Percentiles rank a stretch among this genome's conserved stretches.
phyloP scores from a whole-genome alignment of 768 basidiomycete genomes.

The Hypholoma sublateritium region DNA sequence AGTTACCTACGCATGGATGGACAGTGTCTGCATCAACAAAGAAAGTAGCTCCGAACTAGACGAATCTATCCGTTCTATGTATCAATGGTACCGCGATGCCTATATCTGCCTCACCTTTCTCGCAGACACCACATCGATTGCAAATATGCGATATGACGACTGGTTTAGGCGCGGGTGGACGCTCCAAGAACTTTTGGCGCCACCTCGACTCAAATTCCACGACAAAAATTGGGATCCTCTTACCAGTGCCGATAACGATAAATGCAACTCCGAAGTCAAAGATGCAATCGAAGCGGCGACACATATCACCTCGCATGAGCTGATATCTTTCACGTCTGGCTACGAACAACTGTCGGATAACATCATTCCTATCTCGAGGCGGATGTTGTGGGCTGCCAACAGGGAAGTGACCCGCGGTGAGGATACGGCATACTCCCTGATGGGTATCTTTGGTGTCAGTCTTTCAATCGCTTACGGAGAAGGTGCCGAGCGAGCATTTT shows the following conservation, averaged over 20 bases:
- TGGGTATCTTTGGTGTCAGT: conserved; percentile 6
- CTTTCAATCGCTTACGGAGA: conserved; percentile 9
- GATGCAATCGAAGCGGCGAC: neutral
- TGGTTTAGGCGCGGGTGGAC: conserved; percentile 12
- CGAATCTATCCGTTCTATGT: conserved; percentile 11
- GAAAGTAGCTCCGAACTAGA: conserved; percentile 9
- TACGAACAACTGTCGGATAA: conserved; percentile 1
- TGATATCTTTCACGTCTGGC: conserved; percentile 1
- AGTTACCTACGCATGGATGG: conserved; percentile 6
- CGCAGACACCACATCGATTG: neutral
- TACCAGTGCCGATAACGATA: neutral
- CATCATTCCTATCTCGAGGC: neutral
- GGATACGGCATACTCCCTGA: conserved; percentile 8
- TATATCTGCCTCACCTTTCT: conserved; percentile 4
- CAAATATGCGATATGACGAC: neutral
- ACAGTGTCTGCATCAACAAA: conserved; percentile 10
- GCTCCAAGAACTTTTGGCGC: conserved; percentile 8
- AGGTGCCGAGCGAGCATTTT: conserved; percentile 4
- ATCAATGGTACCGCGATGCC: conserved; percentile 8
- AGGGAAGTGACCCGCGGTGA: conserved; percentile 7
- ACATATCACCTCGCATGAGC: conserved; percentile 1
- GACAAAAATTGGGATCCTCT: conserved; percentile 1
- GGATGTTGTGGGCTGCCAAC: conserved; percentile 8
- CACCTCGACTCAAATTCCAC: conserved; percentile 3
- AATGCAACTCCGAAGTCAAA: neutral